Conservation (phyloP, 2,329 filamentous ascomycete genomes). For the Penicillium sp. region DNA sequence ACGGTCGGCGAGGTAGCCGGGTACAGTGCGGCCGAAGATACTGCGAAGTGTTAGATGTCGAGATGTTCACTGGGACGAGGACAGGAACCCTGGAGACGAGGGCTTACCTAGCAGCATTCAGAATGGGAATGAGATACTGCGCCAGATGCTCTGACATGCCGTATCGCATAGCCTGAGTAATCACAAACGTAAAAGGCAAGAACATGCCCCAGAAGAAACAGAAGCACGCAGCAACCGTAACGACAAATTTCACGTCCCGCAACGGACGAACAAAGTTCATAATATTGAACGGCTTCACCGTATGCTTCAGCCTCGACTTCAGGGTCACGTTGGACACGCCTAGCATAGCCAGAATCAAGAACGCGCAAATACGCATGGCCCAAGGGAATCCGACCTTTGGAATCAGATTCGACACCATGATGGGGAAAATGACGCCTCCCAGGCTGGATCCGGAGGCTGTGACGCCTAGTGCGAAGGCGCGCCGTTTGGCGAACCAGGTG, state of each 20-base stretch:
- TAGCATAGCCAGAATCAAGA: conserved; percentile 63
- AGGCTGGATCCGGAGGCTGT: conserved; percentile 57
- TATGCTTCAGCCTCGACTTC: conserved; percentile 46
- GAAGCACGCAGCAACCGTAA: conserved; percentile 25
- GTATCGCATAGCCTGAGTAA: conserved; percentile 48
- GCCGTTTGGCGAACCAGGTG: conserved; percentile 57
- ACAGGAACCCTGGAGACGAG: background rate
- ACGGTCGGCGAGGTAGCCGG: conserved; percentile 35
- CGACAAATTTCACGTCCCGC: conserved; percentile 24
- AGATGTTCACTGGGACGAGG: background rate
- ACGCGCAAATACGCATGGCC: conserved; percentile 59
- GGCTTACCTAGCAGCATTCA: conserved; percentile 52
- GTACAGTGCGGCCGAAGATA: conserved; percentile 38
- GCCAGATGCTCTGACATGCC: conserved; percentile 55
- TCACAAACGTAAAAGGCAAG: conserved; percentile 56
- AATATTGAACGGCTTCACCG: conserved; percentile 28
- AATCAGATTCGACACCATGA: conserved; percentile 61
- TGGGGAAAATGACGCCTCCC: conserved; percentile 63
- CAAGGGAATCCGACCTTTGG: conserved; percentile 56
- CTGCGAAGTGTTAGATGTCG: conserved; percentile 11
- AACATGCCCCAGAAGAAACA: conserved; percentile 63
- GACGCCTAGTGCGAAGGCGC: conserved; percentile 58
- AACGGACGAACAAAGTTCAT: conserved; percentile 27
- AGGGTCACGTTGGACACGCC: conserved; percentile 57
- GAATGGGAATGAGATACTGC: conserved; percentile 56